Percentiles rank a stretch among this genome's conserved stretches.
phyloP scores from a whole-genome alignment of 768 basidiomycete species.

The Tricholomella constricta region DNA sequence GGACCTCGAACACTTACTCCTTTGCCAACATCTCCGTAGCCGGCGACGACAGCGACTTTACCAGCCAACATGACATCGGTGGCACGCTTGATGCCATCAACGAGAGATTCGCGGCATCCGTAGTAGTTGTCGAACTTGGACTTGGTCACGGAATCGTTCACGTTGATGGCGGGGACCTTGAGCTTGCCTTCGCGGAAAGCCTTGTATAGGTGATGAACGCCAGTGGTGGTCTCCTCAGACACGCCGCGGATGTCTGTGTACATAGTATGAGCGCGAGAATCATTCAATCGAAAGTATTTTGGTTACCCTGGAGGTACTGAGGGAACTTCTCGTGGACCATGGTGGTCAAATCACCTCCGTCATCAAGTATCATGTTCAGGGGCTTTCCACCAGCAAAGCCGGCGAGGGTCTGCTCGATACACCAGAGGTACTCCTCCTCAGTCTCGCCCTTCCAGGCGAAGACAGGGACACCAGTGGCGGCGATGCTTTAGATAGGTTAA shows the following conservation, averaged over 20 bases:
- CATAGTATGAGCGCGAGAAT: slow-evolving; percentile 7
- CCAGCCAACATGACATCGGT: slow-evolving; percentile 99
- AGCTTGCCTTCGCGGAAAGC: slow-evolving; percentile 94
- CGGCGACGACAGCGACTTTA: slow-evolving; percentile 98
- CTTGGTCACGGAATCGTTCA: slow-evolving; percentile 99
- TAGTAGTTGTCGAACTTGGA: slow-evolving; percentile 99
- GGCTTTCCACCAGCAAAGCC: slow-evolving; percentile 85
- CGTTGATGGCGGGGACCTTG: slow-evolving; percentile 98
- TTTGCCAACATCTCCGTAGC: slow-evolving; percentile 99
- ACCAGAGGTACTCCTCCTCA: slow-evolving; percentile 98
- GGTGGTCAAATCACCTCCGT: slow-evolving; percentile 95
- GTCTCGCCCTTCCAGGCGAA: slow-evolving; percentile 99
- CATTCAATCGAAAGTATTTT: background rate
- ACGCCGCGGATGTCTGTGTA: slow-evolving; percentile 81
- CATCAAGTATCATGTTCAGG: slow-evolving; percentile 99
- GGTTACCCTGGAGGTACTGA: slow-evolving; percentile 75
- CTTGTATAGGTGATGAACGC: slow-evolving; percentile 99
- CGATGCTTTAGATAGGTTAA: slow-evolving; percentile 59
- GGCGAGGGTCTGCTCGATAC: slow-evolving; percentile 91
- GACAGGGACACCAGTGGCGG: slow-evolving; percentile 97
- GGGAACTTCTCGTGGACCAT: slow-evolving; percentile 97
- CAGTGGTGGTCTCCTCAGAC: slow-evolving; percentile 99
- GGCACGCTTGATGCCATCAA: slow-evolving; percentile 99
- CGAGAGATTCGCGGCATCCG: slow-evolving; percentile 98
- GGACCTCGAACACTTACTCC: slow-evolving; percentile 63